Conservation (phyloP, 768 basidiomycete species). For the Serendipita indica region DNA sequence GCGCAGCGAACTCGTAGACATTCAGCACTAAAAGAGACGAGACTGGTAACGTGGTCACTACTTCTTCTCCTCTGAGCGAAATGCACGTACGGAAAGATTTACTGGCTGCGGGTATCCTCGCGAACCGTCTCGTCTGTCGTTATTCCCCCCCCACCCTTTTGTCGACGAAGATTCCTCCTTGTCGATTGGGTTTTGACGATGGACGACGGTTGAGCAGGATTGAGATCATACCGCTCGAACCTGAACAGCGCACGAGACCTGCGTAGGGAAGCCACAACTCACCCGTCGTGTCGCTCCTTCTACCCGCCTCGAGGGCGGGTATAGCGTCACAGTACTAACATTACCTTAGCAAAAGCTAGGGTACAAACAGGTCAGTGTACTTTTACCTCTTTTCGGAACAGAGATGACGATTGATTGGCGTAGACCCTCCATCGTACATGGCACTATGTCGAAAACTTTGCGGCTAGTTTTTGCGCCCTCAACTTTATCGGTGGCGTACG, state of each 20-base stretch:
- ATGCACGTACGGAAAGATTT: conserved; percentile 49
- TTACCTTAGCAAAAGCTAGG: conserved; percentile 49
- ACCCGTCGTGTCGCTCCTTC: conserved; percentile 47
- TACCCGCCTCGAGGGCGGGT: conserved; percentile 28
- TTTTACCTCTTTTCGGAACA: conserved; percentile 3
- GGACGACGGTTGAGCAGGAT: conserved; percentile 31
- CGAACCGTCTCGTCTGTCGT: conserved; percentile 20
- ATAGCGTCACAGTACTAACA: conserved; percentile 34
- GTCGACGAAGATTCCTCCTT: conserved; percentile 17
- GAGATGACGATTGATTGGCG: neutral
- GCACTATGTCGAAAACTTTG: conserved; percentile 72
- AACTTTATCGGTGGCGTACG: conserved; percentile 83
- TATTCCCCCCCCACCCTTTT: neutral
- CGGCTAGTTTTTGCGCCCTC: conserved; percentile 74
- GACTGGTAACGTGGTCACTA: conserved; percentile 1
- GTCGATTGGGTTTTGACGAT: no score
- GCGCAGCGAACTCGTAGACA: conserved; percentile 21
- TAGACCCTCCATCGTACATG: conserved; percentile 80
- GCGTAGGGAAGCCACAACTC: conserved; percentile 73
- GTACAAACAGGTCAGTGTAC: conserved; percentile 52
- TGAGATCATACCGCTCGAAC: conserved; percentile 98
- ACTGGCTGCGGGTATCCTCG: conserved; percentile 86
- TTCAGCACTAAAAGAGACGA: neutral
- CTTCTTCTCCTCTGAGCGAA: conserved; percentile 44
- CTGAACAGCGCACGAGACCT: conserved; percentile 93